Percentiles rank a stretch among this genome's conserved stretches.
phyloP scores from a whole-genome alignment of 169 alveolate genomes.

The Eimeria necatrix region DNA sequence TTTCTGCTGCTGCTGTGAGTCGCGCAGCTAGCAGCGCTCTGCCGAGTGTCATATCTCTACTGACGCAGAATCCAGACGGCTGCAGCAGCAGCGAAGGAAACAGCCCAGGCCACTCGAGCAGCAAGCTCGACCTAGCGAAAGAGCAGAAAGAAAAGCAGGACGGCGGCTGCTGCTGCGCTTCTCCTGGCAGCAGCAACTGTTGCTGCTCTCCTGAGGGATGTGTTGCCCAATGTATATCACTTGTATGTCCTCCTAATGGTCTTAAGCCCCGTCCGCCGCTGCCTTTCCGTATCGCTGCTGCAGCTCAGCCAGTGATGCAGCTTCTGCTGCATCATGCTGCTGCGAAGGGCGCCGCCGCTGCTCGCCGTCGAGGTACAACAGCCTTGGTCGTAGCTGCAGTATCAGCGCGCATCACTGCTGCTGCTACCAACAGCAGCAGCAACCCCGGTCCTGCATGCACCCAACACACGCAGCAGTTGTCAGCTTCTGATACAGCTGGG shows the following conservation, averaged over 20 bases:
- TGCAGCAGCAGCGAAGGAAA: neutral
- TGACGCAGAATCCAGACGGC: constrained; percentile 46
- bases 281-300: constrained; percentile 29
- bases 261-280: constrained; percentile 4
- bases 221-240: constrained; percentile 9
- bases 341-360: constrained; percentile 60
- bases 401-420: constrained; percentile 55
- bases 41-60: constrained; percentile 43
- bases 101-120: neutral
- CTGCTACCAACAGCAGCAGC: neutral
- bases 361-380: constrained; percentile 29
- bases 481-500: constrained; percentile 23
- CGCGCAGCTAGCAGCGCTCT: constrained; percentile 14
- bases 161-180: neutral
- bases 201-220: constrained; percentile 44
- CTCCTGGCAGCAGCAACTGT: constrained; percentile 50
- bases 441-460: neutral
- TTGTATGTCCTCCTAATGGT: neutral
- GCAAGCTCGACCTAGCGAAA: neutral
- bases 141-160: constrained; percentile 13
- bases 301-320: constrained; percentile 58
- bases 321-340: constrained; percentile 64
- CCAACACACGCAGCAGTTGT: neutral
- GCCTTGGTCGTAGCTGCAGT: constrained; percentile 43
- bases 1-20: constrained; percentile 3